Evolutionary conservation across 495 filamentous ascomycete species (phyloP).

Genomic region (Lineolata rhizophorae): DNA sequence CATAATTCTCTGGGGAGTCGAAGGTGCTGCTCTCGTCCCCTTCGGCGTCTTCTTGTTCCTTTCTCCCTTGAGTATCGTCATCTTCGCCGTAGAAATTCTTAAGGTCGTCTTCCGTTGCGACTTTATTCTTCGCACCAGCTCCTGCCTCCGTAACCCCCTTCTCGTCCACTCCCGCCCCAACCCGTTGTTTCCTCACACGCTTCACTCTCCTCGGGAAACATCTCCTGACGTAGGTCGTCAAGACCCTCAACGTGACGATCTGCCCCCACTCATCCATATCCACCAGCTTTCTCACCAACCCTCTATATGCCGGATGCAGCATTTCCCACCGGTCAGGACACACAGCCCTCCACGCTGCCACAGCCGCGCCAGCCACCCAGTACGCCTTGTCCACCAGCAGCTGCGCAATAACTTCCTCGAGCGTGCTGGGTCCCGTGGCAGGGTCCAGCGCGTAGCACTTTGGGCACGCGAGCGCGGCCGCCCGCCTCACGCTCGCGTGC

Average conservation of each 20-base stretch:
- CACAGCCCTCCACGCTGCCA: slow-evolving; percentile 69
- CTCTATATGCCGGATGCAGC: slow-evolving; percentile 73
- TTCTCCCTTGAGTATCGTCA: slow-evolving; percentile 25
- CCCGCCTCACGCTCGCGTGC: slow-evolving; percentile 81
- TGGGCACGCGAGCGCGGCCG: slow-evolving; percentile 84
- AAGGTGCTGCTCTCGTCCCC: slow-evolving; percentile 24
- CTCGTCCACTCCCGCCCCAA: too few species aligned
- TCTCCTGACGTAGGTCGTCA: slow-evolving; percentile 64
- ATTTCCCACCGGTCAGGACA: slow-evolving; percentile 72
- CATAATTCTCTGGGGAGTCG: too few species aligned
- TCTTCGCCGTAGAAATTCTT: slow-evolving; percentile 64
- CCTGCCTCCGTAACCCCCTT: too few species aligned
- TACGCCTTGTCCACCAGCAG: slow-evolving; percentile 82
- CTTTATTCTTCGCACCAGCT: slow-evolving; percentile 17
- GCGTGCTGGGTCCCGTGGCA: slow-evolving; percentile 52
- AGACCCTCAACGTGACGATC: slow-evolving; percentile 52
- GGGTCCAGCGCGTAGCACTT: slow-evolving; percentile 95
- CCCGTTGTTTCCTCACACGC: slow-evolving; percentile 27
- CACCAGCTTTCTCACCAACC: slow-evolving; percentile 67
- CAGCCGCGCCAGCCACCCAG: slow-evolving; percentile 81
- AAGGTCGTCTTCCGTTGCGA: slow-evolving; percentile 4
- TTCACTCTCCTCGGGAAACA: slow-evolving; percentile 62
- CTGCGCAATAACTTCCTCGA: slow-evolving; percentile 49
- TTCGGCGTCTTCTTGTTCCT: slow-evolving; percentile 15
- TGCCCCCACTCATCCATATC: slow-evolving; percentile 99